phyloP scores from a whole-genome alignment of 1,284 basidiomycete species.

The Ustilago trichophora region DNA sequence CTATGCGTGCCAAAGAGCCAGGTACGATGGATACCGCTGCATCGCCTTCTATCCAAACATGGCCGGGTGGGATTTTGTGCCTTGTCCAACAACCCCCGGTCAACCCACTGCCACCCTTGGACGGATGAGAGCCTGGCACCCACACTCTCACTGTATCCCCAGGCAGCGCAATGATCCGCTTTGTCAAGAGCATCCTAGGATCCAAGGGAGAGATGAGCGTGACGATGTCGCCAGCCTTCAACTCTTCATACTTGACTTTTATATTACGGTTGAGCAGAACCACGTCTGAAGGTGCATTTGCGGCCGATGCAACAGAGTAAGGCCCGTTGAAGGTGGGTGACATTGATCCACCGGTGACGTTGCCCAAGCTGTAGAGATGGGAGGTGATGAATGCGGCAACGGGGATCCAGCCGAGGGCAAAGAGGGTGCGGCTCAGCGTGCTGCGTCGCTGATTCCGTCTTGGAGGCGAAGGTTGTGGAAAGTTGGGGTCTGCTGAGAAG shows the following conservation, averaged over 20 bases:
- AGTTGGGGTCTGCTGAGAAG: slow-evolving; percentile 7
- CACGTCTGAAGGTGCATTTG: slow-evolving; percentile 70
- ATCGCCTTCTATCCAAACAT: slow-evolving; percentile 72
- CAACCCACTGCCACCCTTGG: too few species aligned
- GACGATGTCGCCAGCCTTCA: slow-evolving; percentile 70
- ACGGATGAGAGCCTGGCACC: slow-evolving; percentile 20
- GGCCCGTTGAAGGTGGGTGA: slow-evolving; percentile 45
- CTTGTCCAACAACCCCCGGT: slow-evolving; percentile 36
- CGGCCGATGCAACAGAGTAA: slow-evolving; percentile 32
- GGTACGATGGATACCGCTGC: slow-evolving; percentile 63
- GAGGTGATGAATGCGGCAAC: slow-evolving; percentile 69
- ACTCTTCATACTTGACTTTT: slow-evolving; percentile 60
- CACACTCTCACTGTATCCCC: slow-evolving; percentile 69
- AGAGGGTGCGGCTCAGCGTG: slow-evolving; percentile 12
- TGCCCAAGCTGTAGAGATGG: slow-evolving; percentile 69
- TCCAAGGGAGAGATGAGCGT: slow-evolving; percentile 70
- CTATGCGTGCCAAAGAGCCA: slow-evolving; percentile 10
- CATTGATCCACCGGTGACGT: slow-evolving; percentile 68
- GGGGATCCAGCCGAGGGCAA: slow-evolving; percentile 69
- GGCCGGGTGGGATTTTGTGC: slow-evolving; percentile 54
- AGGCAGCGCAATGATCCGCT: slow-evolving; percentile 70
- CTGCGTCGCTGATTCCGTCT: slow-evolving; percentile 5
- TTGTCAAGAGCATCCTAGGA: slow-evolving; percentile 69
- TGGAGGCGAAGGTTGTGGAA: neutral
- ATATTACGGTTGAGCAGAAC: slow-evolving; percentile 70